Base-by-base conservation (phyloP, 2,329 filamentous ascomycete species). In the Knoxdaviesia proteae region DNA sequence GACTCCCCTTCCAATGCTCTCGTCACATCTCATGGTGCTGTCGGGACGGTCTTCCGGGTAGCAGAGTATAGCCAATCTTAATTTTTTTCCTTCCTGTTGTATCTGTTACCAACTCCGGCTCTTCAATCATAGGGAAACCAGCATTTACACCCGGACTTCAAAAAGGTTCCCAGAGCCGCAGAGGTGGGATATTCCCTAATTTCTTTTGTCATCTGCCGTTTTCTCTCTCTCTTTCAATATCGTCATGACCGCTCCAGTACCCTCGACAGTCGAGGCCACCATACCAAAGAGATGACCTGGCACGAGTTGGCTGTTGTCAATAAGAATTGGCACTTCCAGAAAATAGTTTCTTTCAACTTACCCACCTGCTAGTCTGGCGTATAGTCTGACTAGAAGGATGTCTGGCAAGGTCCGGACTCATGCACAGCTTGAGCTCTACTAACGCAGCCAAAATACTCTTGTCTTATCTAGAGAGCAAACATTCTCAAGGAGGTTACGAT, bases 401-500 rank as follows among this genome's bases (percentile, higher is more conserved):
- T 31, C 9, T 39, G 29, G 40, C 42, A 42, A 45, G 34, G 8
- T 4, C 4, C 11, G 33, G 36, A 8, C 30, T n/a, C 42, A 11
- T 20, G 20, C 20, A 20, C 20, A 20, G 20, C 20, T 20, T 20
- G 20, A 20, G 20, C 20, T 20, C 20, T 20, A 20, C 20, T 20
- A 20, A 20, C 20, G 20, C 20, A 20, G 20, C 3, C 3, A 20
- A 2, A 20, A 20, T 20, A 20, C 20, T 2, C 20, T 3, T 20
- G 20, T 3, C 3, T 20, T 38, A 20, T 34, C n/a, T 59, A 98
- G 90, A 74, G 90, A 63, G 84, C 88, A 49, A 98, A 96, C 55
- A 96, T 98, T 50, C 65, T 98, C 47, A 98, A 98, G 63, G 90
- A 98, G 61, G 90, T 98, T 9, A 84, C 94, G 54, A 98, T 98